A percentile compares a stretch with the other conserved stretches of the same genome.
Conservation (phyloP, 495 filamentous ascomycete genomes). For the Aspergillus diversus region DNA sequence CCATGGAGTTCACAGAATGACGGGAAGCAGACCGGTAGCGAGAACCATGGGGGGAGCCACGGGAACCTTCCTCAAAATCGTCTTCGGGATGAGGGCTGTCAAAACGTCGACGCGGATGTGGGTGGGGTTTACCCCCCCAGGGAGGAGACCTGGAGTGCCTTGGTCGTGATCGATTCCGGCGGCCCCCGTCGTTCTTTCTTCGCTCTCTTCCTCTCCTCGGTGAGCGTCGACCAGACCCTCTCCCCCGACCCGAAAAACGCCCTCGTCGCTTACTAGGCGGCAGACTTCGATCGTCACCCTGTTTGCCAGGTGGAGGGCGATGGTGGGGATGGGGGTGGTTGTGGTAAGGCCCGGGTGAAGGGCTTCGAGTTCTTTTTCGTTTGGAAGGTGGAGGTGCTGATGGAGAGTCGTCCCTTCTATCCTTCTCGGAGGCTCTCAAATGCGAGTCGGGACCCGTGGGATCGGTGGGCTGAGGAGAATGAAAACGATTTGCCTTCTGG, state of each 20-base stretch:
- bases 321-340: slow-evolving; percentile 29
- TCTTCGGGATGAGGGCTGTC: slow-evolving; percentile 34
- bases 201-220: slow-evolving; percentile 43
- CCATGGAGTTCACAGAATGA: slow-evolving; percentile 38
- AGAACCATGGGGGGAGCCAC: slow-evolving; percentile 32
- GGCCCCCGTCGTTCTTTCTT: slow-evolving; percentile 37
- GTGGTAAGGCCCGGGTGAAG: slow-evolving; percentile 39
- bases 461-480: slow-evolving; percentile 25
- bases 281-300: slow-evolving; percentile 36
- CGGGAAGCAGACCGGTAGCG: slow-evolving; percentile 41
- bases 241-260: slow-evolving; percentile 39
- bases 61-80: slow-evolving; percentile 35
- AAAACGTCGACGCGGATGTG: slow-evolving; percentile 36
- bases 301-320: slow-evolving; percentile 31
- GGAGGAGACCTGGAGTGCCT: slow-evolving; percentile 38
- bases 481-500: slow-evolving; percentile 23
- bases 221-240: slow-evolving; percentile 33
- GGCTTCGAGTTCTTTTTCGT: slow-evolving; percentile 52
- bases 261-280: slow-evolving; percentile 35
- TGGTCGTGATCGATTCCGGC: slow-evolving; percentile 27
- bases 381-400: slow-evolving; percentile 39
- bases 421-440: slow-evolving; percentile 27
- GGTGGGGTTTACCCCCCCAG: slow-evolving; percentile 32
- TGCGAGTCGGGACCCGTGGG: slow-evolving; percentile 20
- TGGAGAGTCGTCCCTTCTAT: slow-evolving; percentile 40